Percentiles rank a stretch among this genome's conserved stretches.
Conservation (phyloP, 2,329 filamentous ascomycete species). For the Alternaria sp. region DNA sequence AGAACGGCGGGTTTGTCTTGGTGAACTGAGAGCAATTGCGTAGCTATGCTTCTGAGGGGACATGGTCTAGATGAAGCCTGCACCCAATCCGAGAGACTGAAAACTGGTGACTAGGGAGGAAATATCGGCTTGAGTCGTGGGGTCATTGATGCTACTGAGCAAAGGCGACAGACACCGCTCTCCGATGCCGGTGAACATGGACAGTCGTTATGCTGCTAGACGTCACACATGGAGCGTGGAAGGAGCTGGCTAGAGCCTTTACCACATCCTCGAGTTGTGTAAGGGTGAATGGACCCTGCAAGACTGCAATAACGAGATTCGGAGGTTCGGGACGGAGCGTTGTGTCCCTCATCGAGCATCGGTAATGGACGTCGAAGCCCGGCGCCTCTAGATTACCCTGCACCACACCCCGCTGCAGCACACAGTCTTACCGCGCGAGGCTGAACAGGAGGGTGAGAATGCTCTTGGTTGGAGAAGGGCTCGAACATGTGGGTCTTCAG, state of each 20-base stretch:
- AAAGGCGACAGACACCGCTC: conserved; percentile 15
- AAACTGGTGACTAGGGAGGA: not conserved
- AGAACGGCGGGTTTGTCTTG: not conserved
- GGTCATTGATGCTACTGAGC: conserved; percentile 5
- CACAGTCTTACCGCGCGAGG: conserved; percentile 34
- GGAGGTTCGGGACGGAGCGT: conserved; percentile 18
- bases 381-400: conserved; percentile 25
- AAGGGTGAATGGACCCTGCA: conserved; percentile 14
- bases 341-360: conserved; percentile 11
- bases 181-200: conserved; percentile 17
- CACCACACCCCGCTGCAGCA: conserved; percentile 22
- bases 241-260: not conserved
- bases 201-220: conserved; percentile 1
- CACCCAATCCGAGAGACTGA: not conserved
- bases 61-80: not conserved
- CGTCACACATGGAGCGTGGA: conserved; percentile 12
- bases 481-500: conserved; percentile 31
- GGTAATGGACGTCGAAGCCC: conserved; percentile 16
- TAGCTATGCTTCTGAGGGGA: not conserved
- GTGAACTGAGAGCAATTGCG: not conserved
- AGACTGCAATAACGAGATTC: conserved; percentile 14
- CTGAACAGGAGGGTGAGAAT: conserved; percentile 35
- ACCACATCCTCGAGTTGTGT: conserved; percentile 7
- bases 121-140: not conserved
- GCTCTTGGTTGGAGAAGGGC: conserved; percentile 32